phyloP scores from a whole-genome alignment of 441 rosid species.

The Euphorbia celastroides region DNA sequence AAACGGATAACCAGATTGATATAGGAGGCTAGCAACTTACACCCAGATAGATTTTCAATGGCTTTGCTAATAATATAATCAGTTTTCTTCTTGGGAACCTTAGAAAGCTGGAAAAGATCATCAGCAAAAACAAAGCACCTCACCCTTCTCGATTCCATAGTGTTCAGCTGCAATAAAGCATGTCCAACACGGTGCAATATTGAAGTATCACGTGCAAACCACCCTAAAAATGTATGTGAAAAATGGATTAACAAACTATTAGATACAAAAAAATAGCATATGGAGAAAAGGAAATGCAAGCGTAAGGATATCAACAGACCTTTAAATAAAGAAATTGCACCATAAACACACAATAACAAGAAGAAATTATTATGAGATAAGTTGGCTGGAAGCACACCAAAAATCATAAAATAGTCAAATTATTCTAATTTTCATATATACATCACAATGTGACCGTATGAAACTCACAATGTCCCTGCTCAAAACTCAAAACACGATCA shows the following conservation, averaged over 20 bases:
- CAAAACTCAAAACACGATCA: not conserved
- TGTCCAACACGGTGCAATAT: slow-evolving; percentile 66
- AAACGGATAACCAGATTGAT: slow-evolving; percentile 5
- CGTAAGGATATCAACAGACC: slow-evolving; percentile 16
- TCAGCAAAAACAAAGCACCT: slow-evolving; percentile 68
- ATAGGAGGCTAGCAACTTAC: slow-evolving; percentile 47
- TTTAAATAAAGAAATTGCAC: not conserved
- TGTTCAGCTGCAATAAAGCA: slow-evolving; percentile 54
- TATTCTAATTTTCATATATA: not conserved
- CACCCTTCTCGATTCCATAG: slow-evolving; percentile 51
- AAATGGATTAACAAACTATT: not conserved
- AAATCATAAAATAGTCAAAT: not conserved
- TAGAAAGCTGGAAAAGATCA: slow-evolving; percentile 81
- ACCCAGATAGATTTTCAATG: slow-evolving; percentile 70
- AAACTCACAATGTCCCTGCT: not conserved
- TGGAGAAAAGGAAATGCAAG: slow-evolving; percentile 13
- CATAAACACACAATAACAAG: not conserved
- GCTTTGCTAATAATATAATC: slow-evolving; percentile 66
- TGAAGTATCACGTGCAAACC: slow-evolving; percentile 80
- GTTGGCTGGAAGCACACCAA: not conserved
- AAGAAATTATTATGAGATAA: not conserved
- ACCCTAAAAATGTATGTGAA: slow-evolving; percentile 42
- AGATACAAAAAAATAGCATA: slow-evolving; percentile 11
- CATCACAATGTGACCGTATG: not conserved
- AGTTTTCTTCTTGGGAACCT: slow-evolving; percentile 70